These are phyloP conservation scores for Phaffomyces antillensis DNA, from an alignment of 805 yeast genomes.

Conservation along the genomic window DNA sequence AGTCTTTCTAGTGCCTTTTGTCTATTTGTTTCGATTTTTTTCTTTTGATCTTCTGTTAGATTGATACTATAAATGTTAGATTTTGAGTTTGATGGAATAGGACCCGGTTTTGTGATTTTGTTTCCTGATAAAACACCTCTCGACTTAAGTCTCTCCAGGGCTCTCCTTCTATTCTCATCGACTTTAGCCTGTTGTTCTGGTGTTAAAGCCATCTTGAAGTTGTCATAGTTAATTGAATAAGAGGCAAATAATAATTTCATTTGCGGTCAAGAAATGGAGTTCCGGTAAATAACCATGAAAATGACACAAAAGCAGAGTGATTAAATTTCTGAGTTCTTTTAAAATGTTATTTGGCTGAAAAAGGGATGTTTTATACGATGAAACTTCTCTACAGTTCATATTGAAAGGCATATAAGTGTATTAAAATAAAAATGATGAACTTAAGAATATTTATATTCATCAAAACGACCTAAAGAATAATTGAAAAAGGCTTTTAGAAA, in stretches of 20 bases:
- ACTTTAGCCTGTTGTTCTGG: slow-evolving; percentile 27
- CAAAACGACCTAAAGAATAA: too few species aligned
- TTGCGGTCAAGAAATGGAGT: not conserved
- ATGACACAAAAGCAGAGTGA: not conserved
- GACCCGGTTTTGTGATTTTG: slow-evolving; percentile 12
- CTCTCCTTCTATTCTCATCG: slow-evolving; percentile 56
- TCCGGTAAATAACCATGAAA: not conserved
- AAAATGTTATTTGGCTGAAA: too few species aligned
- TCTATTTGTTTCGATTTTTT: slow-evolving; percentile 45
- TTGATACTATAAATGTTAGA: slow-evolving; percentile 16
- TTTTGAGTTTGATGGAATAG: slow-evolving; percentile 7
- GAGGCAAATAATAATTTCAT: not conserved
- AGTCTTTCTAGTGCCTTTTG: slow-evolving; percentile 43
- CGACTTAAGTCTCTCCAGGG: slow-evolving; percentile 49
- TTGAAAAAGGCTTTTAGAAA: too few species aligned
- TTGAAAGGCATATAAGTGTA: too few species aligned
- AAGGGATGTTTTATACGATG: too few species aligned
- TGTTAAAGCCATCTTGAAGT: slow-evolving; percentile 15
- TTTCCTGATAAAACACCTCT: slow-evolving; percentile 28
- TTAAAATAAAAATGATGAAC: too few species aligned
- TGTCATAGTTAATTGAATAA: not conserved
- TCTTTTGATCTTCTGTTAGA: slow-evolving; percentile 42
- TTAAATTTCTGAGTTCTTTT: too few species aligned
- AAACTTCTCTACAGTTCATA: too few species aligned
- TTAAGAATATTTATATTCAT: too few species aligned